Evolutionary conservation across 1,139 yeast genomes (phyloP).

Genomic region (Magnusiomyces paraingens): DNA sequence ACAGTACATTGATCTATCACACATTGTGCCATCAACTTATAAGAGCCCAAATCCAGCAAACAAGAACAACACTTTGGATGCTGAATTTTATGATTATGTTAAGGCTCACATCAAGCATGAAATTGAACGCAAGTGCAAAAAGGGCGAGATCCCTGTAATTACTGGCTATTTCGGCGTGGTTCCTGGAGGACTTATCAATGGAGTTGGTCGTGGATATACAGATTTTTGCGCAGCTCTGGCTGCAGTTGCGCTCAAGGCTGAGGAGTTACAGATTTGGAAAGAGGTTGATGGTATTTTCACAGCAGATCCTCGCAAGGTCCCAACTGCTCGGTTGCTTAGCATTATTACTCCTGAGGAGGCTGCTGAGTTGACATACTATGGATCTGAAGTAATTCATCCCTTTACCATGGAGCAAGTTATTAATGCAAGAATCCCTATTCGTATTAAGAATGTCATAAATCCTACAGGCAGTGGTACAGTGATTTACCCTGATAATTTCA

Average conservation of each 20-base stretch:
- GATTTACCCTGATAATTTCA: slow-evolving; percentile 80
- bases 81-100: slow-evolving; percentile 53
- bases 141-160: slow-evolving; percentile 64
- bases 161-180: slow-evolving; percentile 94
- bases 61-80: slow-evolving; percentile 42
- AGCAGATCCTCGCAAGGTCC: slow-evolving; percentile 95
- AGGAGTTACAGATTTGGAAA: slow-evolving; percentile 95
- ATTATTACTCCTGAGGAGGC: slow-evolving; percentile 98
- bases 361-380: slow-evolving; percentile 93
- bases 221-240: slow-evolving; percentile 95
- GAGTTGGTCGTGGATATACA: slow-evolving; percentile 96
- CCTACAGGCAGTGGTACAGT: slow-evolving; percentile 88
- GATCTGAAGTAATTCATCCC: slow-evolving; percentile 96
- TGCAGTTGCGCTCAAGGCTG: slow-evolving; percentile 89
- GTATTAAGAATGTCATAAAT: slow-evolving; percentile 92
- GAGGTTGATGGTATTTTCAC: slow-evolving; percentile 98
- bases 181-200: slow-evolving; percentile 88
- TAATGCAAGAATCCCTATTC: slow-evolving; percentile 88
- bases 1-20: slow-evolving; percentile 69
- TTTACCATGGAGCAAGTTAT: slow-evolving; percentile 99
- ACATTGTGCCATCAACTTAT: slow-evolving; percentile 39
- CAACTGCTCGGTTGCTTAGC: slow-evolving; percentile 74
- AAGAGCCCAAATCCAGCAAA: not conserved
- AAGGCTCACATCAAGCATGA: slow-evolving; percentile 51
- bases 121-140: slow-evolving; percentile 35